phyloP scores from a whole-genome alignment of 768 basidiomycete species.

The Tubosaeta sp. region DNA sequence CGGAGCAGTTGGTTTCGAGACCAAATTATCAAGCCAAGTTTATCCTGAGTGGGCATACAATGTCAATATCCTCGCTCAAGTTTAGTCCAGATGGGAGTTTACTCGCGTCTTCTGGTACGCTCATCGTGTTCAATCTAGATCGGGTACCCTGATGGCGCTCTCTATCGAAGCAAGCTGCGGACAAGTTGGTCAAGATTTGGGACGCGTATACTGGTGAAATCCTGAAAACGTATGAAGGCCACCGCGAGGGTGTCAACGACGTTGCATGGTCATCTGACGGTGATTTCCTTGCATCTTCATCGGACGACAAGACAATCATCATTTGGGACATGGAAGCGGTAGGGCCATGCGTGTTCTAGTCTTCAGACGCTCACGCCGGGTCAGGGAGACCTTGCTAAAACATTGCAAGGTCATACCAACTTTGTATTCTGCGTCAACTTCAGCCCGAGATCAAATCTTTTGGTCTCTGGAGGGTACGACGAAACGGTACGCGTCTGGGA shows the following conservation, averaged over 20 bases:
- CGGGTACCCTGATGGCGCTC: slow-evolving; percentile 17
- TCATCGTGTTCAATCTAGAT: not conserved
- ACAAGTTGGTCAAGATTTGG: slow-evolving; percentile 82
- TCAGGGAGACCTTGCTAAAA: slow-evolving; percentile 59
- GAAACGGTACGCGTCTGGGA: slow-evolving; percentile 99
- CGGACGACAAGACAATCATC: slow-evolving; percentile 86
- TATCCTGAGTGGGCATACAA: slow-evolving; percentile 77
- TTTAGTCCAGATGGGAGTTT: slow-evolving; percentile 83
- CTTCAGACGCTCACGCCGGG: not conserved
- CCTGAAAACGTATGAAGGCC: slow-evolving; percentile 67
- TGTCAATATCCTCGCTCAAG: slow-evolving; percentile 78
- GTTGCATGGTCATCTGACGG: slow-evolving; percentile 85
- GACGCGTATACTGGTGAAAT: slow-evolving; percentile 69
- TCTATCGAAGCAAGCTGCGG: slow-evolving; percentile 63
- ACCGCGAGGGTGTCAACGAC: slow-evolving; percentile 83
- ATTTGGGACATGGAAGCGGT: slow-evolving; percentile 80
- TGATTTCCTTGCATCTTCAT: slow-evolving; percentile 83
- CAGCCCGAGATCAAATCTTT: slow-evolving; percentile 82
- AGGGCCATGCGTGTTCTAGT: slow-evolving; percentile 10
- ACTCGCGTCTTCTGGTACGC: slow-evolving; percentile 82
- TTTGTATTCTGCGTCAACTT: slow-evolving; percentile 94
- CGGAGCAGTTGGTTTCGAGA: slow-evolving; percentile 11
- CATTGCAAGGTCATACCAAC: slow-evolving; percentile 82
- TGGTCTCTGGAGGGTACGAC: slow-evolving; percentile 93
- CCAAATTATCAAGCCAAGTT: slow-evolving; percentile 58